phyloP scores from a whole-genome alignment of 257 asterid species.

The Fraxinus americana region DNA sequence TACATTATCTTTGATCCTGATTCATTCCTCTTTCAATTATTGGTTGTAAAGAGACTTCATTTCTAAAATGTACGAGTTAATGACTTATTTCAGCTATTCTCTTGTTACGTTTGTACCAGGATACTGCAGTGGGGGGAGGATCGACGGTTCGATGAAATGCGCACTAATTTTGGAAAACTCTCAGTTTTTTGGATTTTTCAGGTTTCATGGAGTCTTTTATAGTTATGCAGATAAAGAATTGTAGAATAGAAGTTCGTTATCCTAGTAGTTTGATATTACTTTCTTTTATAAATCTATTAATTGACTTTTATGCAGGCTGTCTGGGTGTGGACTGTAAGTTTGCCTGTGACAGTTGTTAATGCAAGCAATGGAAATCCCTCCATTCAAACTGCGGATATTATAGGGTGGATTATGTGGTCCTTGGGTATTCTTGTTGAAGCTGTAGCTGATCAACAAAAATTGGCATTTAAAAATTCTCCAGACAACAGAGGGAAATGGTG shows the following conservation, averaged over 20 bases:
- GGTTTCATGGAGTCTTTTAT: constrained; percentile 40
- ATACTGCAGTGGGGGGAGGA: constrained; percentile 97
- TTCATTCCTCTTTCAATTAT: neutral
- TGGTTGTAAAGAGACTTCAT: neutral
- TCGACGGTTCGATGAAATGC: constrained; percentile 88
- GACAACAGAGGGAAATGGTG: constrained; percentile 92
- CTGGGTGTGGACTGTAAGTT: constrained; percentile 99
- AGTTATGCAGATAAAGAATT: neutral
- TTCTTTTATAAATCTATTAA: neutral
- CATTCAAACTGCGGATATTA: constrained; percentile 60
- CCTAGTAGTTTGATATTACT: neutral
- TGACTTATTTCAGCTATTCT: neutral
- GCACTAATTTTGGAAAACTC: constrained; percentile 70
- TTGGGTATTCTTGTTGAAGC: constrained; percentile 73
- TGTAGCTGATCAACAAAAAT: constrained; percentile 85
- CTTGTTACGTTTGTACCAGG: constrained; percentile 39
- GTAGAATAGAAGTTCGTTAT: neutral
- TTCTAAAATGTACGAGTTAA: neutral
- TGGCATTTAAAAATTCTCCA: constrained; percentile 65
- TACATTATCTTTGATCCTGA: neutral
- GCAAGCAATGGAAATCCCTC: constrained; percentile 71
- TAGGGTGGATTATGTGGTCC: constrained; percentile 88
- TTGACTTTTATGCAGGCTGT: constrained; percentile 57
- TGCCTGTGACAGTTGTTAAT: constrained; percentile 88
- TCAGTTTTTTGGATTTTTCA: constrained; percentile 87